A percentile compares a stretch with the other conserved stretches of the same genome.
Evolutionary conservation across 768 basidiomycete genomes (phyloP).

Genomic region (Cystobasidium ongulense): DNA sequence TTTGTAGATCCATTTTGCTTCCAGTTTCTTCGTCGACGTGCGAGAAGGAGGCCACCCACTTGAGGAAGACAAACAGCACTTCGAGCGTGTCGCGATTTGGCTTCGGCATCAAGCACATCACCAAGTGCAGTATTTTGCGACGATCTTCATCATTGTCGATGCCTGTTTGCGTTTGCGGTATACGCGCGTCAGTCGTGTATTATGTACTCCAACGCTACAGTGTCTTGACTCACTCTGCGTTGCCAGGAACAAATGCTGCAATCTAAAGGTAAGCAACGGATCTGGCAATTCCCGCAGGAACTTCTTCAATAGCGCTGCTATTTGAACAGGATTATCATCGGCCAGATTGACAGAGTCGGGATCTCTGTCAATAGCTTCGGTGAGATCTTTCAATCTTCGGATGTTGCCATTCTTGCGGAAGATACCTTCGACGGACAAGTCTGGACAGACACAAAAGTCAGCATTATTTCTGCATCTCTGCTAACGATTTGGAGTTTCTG

Average conservation of each 20-base stretch:
- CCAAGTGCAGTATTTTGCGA: constrained; percentile 70
- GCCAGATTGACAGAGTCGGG: constrained; percentile 80
- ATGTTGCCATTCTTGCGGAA: constrained; percentile 99
- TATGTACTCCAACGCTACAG: too few species aligned
- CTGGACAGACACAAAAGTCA: constrained; percentile 48
- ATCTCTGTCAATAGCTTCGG: constrained; percentile 90
- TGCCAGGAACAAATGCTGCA: constrained; percentile 78
- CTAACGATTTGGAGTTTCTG: not conserved
- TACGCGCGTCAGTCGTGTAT: too few species aligned
- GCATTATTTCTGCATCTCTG: not conserved
- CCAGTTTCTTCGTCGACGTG: constrained; percentile 96
- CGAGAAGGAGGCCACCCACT: constrained; percentile 98
- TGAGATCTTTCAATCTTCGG: constrained; percentile 76
- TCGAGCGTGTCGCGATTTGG: constrained; percentile 95
- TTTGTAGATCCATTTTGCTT: constrained; percentile 94
- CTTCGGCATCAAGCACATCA: constrained; percentile 79
- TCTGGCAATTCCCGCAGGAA: constrained; percentile 94
- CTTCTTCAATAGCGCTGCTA: constrained; percentile 93
- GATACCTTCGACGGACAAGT: constrained; percentile 98
- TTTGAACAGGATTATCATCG: constrained; percentile 90
- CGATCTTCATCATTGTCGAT: constrained; percentile 68
- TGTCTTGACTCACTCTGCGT: constrained; percentile 82
- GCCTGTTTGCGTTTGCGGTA: constrained; percentile 50
- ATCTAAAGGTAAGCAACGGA: constrained; percentile 86
- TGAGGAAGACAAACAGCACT: constrained; percentile 92